Conservation (phyloP, 805 yeast genomes). For the Ogataea nitratoaversa region DNA sequence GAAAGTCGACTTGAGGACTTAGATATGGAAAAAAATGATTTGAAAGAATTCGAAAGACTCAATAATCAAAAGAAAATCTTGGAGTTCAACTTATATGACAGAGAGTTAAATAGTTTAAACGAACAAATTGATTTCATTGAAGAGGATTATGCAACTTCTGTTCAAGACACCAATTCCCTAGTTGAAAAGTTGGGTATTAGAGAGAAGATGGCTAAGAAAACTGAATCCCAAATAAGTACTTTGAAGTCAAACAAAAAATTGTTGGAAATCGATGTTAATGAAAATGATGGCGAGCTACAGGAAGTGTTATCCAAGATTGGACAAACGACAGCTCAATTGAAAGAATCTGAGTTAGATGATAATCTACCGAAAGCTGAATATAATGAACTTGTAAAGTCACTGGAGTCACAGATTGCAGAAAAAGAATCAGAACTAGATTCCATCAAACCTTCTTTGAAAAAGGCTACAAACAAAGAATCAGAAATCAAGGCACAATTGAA, state of each 20-base stretch:
- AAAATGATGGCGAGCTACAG: slow-evolving; percentile 44
- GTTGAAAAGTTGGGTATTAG: slow-evolving; percentile 56
- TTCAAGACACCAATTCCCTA: slow-evolving; percentile 50
- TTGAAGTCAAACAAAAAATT: slow-evolving; percentile 48
- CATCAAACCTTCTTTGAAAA: slow-evolving; percentile 38
- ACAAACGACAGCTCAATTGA: slow-evolving; percentile 43
- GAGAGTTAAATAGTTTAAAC: slow-evolving; percentile 64
- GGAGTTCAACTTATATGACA: slow-evolving; percentile 72
- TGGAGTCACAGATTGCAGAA: slow-evolving; percentile 26
- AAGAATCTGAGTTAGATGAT: slow-evolving; percentile 38
- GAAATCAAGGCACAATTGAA: slow-evolving; percentile 38
- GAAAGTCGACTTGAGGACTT: slow-evolving; percentile 72
- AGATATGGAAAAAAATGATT: slow-evolving; percentile 73
- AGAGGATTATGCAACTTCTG: slow-evolving; percentile 45
- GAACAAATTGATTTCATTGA: slow-evolving; percentile 60
- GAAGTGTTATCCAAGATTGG: slow-evolving; percentile 48
- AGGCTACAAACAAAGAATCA: slow-evolving; percentile 38
- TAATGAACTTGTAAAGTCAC: slow-evolving; percentile 19
- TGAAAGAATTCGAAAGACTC: slow-evolving; percentile 61
- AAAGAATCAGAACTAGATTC: slow-evolving; percentile 36
- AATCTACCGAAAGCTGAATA: slow-evolving; percentile 22
- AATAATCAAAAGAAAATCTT: slow-evolving; percentile 65
- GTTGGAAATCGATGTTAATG: slow-evolving; percentile 50
- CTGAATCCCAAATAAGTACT: slow-evolving; percentile 42
- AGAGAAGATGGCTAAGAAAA: slow-evolving; percentile 45